Evolutionary conservation across 164 flowering plant species (phyloP).

Genomic region (Umbilicus rupestris): DNA sequence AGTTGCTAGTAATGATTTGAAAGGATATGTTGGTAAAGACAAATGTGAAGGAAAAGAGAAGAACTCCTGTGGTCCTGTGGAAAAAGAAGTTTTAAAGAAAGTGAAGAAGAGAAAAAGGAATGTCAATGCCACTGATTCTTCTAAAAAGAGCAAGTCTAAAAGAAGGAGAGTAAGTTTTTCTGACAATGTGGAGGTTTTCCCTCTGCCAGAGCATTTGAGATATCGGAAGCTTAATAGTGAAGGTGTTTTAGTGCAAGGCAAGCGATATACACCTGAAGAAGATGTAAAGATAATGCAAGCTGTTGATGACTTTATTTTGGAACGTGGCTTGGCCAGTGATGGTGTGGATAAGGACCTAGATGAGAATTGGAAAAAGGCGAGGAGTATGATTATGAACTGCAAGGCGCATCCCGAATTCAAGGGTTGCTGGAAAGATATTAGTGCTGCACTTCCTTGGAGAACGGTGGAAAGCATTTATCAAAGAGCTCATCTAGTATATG

Average conservation of each 20-base stretch:
- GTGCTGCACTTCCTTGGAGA: slow-evolving; percentile 39
- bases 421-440: slow-evolving; percentile 43
- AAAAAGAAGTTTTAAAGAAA: background rate
- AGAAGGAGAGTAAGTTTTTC: too few species aligned
- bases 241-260: too few species aligned
- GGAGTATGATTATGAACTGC: slow-evolving; percentile 35
- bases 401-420: slow-evolving; percentile 14
- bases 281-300: slow-evolving; percentile 26
- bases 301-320: slow-evolving; percentile 23
- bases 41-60: background rate
- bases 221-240: too few species aligned
- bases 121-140: slow-evolving; percentile 29
- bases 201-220: too few species aligned
- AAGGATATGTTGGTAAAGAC: slow-evolving; percentile 14
- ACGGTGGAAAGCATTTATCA: slow-evolving; percentile 60
- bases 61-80: background rate
- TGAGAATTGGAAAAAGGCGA: too few species aligned
- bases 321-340: slow-evolving; percentile 33
- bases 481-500: slow-evolving; percentile 32
- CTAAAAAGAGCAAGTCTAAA: too few species aligned
- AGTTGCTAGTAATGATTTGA: background rate
- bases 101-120: slow-evolving; percentile 16
- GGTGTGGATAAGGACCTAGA: too few species aligned
- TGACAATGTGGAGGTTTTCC: too few species aligned
- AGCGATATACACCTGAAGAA: too few species aligned